These are phyloP conservation scores for Diaporthe eres DNA, from an alignment of 2,329 filamentous ascomycete species.

Conservation along the genomic window DNA sequence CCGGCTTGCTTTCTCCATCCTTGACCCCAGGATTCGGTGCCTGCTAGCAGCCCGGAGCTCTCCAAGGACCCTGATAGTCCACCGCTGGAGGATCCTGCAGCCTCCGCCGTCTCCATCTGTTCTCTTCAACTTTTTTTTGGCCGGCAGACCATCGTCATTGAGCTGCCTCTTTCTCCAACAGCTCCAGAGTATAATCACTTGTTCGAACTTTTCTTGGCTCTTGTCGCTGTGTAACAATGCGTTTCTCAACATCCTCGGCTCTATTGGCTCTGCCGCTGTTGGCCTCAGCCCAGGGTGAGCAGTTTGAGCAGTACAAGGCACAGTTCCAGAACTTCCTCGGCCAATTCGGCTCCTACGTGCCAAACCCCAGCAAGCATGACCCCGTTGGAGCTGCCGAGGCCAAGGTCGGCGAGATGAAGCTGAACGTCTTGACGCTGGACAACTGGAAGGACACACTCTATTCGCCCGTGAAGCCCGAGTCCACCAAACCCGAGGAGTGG, in stretches of 20 bases:
- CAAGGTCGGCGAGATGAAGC: slow-evolving; percentile 64
- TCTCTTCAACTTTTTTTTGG: slow-evolving; percentile 32
- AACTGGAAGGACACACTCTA: slow-evolving; percentile 81
- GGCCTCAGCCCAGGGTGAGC: slow-evolving; percentile 64
- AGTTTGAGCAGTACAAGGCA: slow-evolving; percentile 71
- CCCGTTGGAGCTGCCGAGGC: slow-evolving; percentile 62
- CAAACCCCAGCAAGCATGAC: slow-evolving; percentile 52
- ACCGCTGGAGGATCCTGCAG: slow-evolving; percentile 27
- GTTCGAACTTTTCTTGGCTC: not conserved
- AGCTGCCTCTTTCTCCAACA: slow-evolving; percentile 31
- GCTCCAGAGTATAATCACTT: slow-evolving; percentile 3
- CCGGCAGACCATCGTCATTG: slow-evolving; percentile 23
- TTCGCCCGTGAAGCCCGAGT: slow-evolving; percentile 69
- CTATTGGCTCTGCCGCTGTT: slow-evolving; percentile 70
- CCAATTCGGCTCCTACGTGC: slow-evolving; percentile 68
- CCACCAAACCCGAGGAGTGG: slow-evolving; percentile 79
- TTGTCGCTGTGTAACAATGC: slow-evolving; percentile 61
- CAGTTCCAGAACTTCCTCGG: slow-evolving; percentile 76
- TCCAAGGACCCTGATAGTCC: slow-evolving; percentile 38
- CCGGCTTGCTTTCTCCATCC: slow-evolving; percentile 31
- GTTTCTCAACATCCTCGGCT: slow-evolving; percentile 66
- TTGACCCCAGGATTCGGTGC: slow-evolving; percentile 35
- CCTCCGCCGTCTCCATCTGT: slow-evolving; percentile 27
- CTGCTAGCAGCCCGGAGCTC: slow-evolving; percentile 37
- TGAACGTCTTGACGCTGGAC: slow-evolving; percentile 73